A percentile compares a stretch with the other conserved stretches of the same genome.
Evolutionary conservation across 768 basidiomycete species (phyloP).

Genomic region (Hygrocybe coccinea): DNA sequence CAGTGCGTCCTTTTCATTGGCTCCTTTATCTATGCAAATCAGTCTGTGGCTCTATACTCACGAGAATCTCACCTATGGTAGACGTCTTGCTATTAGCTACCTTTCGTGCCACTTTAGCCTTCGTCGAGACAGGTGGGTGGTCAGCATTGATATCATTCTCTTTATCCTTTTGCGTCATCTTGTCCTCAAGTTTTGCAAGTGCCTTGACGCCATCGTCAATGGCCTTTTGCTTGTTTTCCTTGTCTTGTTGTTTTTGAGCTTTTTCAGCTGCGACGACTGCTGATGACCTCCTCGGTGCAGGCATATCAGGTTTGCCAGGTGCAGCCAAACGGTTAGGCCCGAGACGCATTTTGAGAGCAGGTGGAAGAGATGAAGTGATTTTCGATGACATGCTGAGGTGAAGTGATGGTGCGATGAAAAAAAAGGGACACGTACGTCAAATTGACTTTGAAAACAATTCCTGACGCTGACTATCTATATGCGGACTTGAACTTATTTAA

Average conservation of each 20-base stretch:
- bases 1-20: too few relatives aligned
- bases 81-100: too few relatives aligned
- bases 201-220: background rate
- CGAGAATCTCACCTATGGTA: too few relatives aligned
- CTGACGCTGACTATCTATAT: background rate
- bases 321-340: background rate
- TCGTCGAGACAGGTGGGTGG: background rate
- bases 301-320: background rate
- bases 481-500: background rate
- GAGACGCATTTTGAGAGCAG: background rate
- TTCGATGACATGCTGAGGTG: background rate
- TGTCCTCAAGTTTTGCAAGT: background rate
- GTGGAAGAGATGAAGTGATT: background rate
- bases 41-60: too few relatives aligned
- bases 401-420: background rate
- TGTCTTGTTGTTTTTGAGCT: background rate
- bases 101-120: background rate
- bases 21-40: too few relatives aligned
- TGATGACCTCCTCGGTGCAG: background rate
- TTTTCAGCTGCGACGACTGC: background rate
- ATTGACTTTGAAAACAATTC: background rate
- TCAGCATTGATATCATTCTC: background rate
- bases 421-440: background rate
- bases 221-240: background rate
- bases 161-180: background rate